phyloP scores from a whole-genome alignment of 331 rosid genomes.

The Rosa hybrid region DNA sequence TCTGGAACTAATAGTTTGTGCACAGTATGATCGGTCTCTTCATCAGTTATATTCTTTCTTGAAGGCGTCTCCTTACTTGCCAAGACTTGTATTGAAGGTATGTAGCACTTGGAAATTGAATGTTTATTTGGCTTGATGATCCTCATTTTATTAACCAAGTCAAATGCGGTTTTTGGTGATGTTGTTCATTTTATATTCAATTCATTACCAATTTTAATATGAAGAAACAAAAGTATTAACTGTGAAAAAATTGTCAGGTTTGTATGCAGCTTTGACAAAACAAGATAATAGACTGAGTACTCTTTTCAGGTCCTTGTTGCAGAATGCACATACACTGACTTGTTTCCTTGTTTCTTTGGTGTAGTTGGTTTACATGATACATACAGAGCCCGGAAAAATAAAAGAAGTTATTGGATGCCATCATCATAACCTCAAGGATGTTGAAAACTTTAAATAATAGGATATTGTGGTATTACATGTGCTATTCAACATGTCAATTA shows the following conservation, averaged over 20 bases:
- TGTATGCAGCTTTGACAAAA: too few relatives aligned
- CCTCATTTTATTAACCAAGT: too few relatives aligned
- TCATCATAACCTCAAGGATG: background rate
- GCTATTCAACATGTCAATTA: background rate
- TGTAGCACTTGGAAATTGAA: background rate
- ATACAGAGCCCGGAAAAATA: background rate
- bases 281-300: too few relatives aligned
- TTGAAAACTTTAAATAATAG: background rate
- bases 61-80: slow-evolving; percentile 3
- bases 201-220: too few relatives aligned
- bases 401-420: background rate
- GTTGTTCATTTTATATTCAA: too few relatives aligned
- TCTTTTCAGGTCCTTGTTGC: background rate
- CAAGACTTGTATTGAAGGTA: slow-evolving; percentile 6
- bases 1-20: background rate
- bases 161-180: too few relatives aligned
- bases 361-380: background rate
- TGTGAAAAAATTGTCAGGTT: too few relatives aligned
- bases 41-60: background rate
- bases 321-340: too few relatives aligned
- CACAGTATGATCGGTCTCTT: background rate
- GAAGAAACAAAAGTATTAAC: too few relatives aligned
- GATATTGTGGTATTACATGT: background rate
- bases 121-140: background rate
- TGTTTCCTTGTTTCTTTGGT: background rate